Evolutionary conservation across 129 eudicot species (phyloP), one percentile per base, ranked within the genome.

Genomic region (Silybum marianum): DNA sequence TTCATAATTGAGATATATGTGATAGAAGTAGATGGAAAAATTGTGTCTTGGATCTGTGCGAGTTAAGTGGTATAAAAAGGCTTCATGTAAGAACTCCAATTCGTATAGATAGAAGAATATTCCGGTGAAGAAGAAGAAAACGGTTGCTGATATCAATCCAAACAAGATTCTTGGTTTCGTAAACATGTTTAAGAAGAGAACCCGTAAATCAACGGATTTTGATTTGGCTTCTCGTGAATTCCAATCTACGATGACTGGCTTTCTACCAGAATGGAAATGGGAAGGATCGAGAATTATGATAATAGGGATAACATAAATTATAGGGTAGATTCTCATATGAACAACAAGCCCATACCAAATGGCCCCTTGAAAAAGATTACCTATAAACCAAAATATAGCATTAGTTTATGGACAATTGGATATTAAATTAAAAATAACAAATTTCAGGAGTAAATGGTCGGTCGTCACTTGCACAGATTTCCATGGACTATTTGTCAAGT

Each of bases 41-140:
- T 95, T 95, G 82, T 93, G 99, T 66, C 99, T 87, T 7, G 99
- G 99, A 81, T 95, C 99, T 18, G 98, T 93, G 32, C 99, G 99
- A 18, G 99, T 95, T 44, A 95, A 90, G 81, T 95, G 99, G 86
- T 95, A 95, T 54, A 95, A 83, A 86, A 95, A 67, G 54, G 98
- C 97, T 82, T 95, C 99, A 18, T 95, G 79, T 88, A 95, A 80
- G 88, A 93, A 95, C 79, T 95, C 98, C 95, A 95, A 88, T 63
- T 86, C 93, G 39, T 95, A 95, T 19, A 95, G 80, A 72, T 81
- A 88, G 84, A 89, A 95, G 82, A 87, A 91, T 40, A 90, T 13
- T 72, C 95, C 94, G 2, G 97, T 93, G 71, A 79, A 88, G 74
- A 88, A 58, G 83, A 95, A 90, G 89, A 95, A 95, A 58, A 92